Base-by-base conservation (phyloP, 352 stramenopile species). In the Phytophthora multivora region DNA sequence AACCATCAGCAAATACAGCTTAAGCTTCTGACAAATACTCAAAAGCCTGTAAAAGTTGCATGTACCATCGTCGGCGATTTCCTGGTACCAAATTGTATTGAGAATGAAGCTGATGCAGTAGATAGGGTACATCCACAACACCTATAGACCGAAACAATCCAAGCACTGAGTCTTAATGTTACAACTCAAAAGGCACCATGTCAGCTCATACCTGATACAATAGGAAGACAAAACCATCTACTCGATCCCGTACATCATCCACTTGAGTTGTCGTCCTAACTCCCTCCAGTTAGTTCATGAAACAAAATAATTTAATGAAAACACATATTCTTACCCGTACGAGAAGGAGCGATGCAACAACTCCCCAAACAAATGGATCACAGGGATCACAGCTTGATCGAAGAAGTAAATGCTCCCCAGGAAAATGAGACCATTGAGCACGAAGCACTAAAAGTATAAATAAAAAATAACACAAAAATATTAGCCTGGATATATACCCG, bases 21-120 rank as follows among this genome's bases (percentile, higher is more conserved):
- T 41, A 30, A 25, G n/a, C 21, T 16, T 13, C 10, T 28, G 19
- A n/a, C 6, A 47, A 28, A 28, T 3, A 31, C 15, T 3, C 11
- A 13, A n/a, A 54, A 15, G 9, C 39, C 12, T 30, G 40, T 16
- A 10, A 47, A 47, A 28, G 16, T 25, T 41, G 6, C 8, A 61
- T 56, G n/a, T 52, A 95, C 87, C 87, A 59, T 96, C 86, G 45
- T 96, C 87, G 1, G 87, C 87, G 48, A 96, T 94, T 69, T 96
- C 87, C 75, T 96, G 87, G 69, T 96, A 96, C 87, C 87, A 96
- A 73, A 96, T 96, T 13, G 87, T 94, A 64, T 96, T 96, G 57
- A 96, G 67, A 59, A 96, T 96, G 67, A 96, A 96, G 70, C 87
- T 96, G 67, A 96, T 93, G 73, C 83, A 93, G 75, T 96, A 96